Base-by-base conservation (phyloP, 495 filamentous ascomycete genomes). In the Neurospora africana region DNA sequence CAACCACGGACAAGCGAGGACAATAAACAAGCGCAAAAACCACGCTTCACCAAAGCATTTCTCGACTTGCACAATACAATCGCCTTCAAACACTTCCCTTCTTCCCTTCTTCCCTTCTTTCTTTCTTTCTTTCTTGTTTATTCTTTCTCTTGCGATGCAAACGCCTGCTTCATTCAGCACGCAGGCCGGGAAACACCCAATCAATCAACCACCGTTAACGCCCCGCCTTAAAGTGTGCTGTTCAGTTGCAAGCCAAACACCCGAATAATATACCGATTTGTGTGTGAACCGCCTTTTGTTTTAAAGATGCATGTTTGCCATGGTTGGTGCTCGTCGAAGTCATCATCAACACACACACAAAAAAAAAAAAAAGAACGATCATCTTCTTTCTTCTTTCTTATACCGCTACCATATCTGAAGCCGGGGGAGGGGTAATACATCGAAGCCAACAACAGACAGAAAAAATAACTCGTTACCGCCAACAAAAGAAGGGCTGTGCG, bases 391-490 rank as follows among this genome's bases (percentile, higher is more conserved):
- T 43, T 61, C 53, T 71, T 33, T 67, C 17, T 30, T 71, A 30
- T 41, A 38, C 41, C 27, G 17, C 38, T 38, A 47, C 27, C 69
- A 38, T n/a, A 44, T 43, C 69, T 44, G 35, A 44, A 38, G 35
- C 36, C 39, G 27, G 53, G 53, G 13, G 13, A 35, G 15, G 15
- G 39, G 35, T 27, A 58, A 19, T n/a, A 43, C 53, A 65, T 65
- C 53, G 23, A 33, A 33, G 15, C 53, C 53, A 58, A 58, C 68
- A 75, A 73, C 69, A 75, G 53, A 78, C 47, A 75, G 65, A 71
- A 75, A 74, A 70, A 69, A 70, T 41, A 35, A 71, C 30, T 74
- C 17, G 41, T n/a, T 27, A n/a, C 15, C 44, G 72, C 71, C 71
- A 72, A 71, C 37, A 68, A 68, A 72, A 69, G 70, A 68, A 67